A percentile compares a stretch with the other conserved stretches of the same genome.
phyloP scores from a whole-genome alignment of 1,284 basidiomycete genomes.

The Austroboletus sp. region DNA sequence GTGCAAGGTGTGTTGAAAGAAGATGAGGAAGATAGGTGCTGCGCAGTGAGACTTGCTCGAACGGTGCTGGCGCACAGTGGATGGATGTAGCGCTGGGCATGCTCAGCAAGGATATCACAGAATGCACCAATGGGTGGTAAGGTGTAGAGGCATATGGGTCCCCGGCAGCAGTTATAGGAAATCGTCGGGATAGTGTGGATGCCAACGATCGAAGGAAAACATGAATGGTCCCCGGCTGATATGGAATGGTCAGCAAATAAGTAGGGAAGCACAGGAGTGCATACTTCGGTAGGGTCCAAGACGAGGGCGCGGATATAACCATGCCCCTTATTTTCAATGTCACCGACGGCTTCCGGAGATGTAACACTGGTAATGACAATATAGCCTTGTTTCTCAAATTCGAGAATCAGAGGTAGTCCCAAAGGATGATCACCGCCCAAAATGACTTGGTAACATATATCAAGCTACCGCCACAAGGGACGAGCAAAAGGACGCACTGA shows the following conservation, averaged over 20 bases:
- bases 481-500: conserved; percentile 46
- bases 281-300: conserved; percentile 67
- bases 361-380: conserved; percentile 74
- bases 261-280: not conserved
- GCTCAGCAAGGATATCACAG: conserved; percentile 64
- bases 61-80: conserved; percentile 46
- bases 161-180: conserved; percentile 67
- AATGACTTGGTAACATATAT: conserved; percentile 47
- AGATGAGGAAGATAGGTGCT: conserved; percentile 62
- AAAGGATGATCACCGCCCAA: conserved; percentile 71
- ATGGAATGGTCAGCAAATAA: conserved; percentile 7
- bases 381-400: conserved; percentile 69
- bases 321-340: conserved; percentile 56
- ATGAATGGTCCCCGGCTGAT: conserved; percentile 60
- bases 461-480: conserved; percentile 5
- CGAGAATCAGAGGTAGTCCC: conserved; percentile 60
- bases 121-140: conserved; percentile 60
- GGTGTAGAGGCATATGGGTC: conserved; percentile 67
- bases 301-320: conserved; percentile 75
- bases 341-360: conserved; percentile 53
- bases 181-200: conserved; percentile 71
- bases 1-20: conserved; percentile 63
- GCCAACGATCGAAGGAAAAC: conserved; percentile 71
- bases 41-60: conserved; percentile 63
- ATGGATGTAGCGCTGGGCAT: conserved; percentile 35